phyloP scores from a whole-genome alignment of 768 basidiomycete genomes.

The Pleurotus eryngii region DNA sequence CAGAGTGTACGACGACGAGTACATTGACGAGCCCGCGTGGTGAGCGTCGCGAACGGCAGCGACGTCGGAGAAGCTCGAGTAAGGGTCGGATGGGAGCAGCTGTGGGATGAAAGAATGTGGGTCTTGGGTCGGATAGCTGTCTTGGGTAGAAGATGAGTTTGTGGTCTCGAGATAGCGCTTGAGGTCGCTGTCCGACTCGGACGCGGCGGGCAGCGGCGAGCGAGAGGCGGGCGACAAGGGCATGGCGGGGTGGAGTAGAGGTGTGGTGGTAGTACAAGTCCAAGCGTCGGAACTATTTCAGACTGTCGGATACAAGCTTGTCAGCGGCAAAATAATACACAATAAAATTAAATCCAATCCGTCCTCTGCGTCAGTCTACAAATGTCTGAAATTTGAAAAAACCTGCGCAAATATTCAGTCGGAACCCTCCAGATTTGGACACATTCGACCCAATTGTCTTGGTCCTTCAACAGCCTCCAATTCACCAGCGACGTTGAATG shows the following conservation, averaged over 20 bases:
- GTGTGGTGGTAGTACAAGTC: not conserved
- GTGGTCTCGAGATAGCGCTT: constrained; percentile 7
- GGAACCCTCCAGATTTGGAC: not conserved
- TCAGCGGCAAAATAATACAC: not conserved
- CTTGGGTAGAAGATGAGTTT: not conserved
- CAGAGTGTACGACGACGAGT: not conserved
- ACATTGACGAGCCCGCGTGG: not conserved
- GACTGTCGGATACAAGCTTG: not conserved
- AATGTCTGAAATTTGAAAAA: not conserved
- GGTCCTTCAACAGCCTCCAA: not conserved
- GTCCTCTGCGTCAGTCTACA: no score
- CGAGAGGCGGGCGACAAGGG: not conserved
- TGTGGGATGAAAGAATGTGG: not conserved
- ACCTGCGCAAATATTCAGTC: not conserved
- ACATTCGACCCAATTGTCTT: not conserved
- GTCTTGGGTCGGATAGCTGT: not conserved
- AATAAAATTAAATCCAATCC: not conserved
- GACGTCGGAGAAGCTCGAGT: not conserved
- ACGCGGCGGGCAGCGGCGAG: not conserved
- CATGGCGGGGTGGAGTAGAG: not conserved
- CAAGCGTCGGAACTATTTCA: constrained; percentile 3
- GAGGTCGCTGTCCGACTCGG: not conserved
- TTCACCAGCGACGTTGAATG: not conserved
- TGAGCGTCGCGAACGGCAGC: not conserved
- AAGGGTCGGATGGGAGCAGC: not conserved